These are phyloP conservation scores for Tuber umbilicatum DNA, from an alignment of 495 filamentous ascomycete genomes.

Conservation along the genomic window DNA sequence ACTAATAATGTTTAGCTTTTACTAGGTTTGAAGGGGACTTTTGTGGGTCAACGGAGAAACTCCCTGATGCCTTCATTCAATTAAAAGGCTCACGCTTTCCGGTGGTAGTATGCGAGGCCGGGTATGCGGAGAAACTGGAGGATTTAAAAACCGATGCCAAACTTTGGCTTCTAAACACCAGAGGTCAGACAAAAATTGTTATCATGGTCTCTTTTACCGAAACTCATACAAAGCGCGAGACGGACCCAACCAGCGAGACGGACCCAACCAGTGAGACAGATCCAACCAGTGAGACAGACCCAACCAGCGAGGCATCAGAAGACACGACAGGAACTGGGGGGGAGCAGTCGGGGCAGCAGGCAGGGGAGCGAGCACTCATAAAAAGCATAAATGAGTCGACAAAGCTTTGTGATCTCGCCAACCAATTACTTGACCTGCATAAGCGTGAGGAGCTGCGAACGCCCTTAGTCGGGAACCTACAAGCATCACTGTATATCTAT, in stretches of 20 bases:
- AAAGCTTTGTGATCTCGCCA: background rate
- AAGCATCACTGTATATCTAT: background rate
- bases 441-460: background rate
- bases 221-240: background rate
- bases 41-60: background rate
- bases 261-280: too few relatives aligned
- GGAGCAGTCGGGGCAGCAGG: background rate
- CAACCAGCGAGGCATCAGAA: background rate
- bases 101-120: background rate
- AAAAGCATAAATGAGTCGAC: background rate
- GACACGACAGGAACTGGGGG: background rate
- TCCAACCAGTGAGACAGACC: background rate
- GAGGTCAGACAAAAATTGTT: background rate
- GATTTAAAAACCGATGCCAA: background rate
- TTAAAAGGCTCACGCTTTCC: background rate
- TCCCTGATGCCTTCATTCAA: background rate
- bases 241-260: too few relatives aligned
- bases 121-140: background rate
- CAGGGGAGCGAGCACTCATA: background rate
- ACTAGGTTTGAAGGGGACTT: background rate
- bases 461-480: background rate
- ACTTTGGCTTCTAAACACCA: background rate
- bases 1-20: background rate
- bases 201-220: background rate
- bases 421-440: background rate